Conservation (phyloP, 2,329 filamentous ascomycete species). For the Plenodomus biglobosus region DNA sequence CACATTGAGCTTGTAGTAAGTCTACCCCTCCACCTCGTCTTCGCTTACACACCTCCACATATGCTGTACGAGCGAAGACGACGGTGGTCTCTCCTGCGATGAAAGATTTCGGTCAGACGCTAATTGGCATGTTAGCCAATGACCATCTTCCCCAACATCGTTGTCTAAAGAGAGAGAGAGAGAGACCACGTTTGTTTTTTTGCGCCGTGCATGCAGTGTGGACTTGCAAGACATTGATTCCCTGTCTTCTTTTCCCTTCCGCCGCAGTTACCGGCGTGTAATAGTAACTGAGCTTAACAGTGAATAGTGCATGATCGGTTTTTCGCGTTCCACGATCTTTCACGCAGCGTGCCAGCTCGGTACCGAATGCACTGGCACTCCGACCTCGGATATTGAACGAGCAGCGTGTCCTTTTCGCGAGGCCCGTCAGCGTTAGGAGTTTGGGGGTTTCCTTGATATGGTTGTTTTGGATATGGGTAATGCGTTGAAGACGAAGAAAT, state of each 20-base stretch:
- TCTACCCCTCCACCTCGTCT: conserved; percentile 29
- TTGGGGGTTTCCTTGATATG: conserved; percentile 8
- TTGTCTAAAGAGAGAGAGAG: too few species aligned
- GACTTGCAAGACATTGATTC: background rate
- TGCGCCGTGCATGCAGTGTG: conserved; percentile 1
- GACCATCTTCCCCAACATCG: conserved; percentile 3
- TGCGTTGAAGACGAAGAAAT: conserved; percentile 8
- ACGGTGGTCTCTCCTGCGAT: conserved; percentile 2
- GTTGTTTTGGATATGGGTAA: conserved; percentile 1
- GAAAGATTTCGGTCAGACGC: conserved; percentile 7
- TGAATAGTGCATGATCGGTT: conserved; percentile 24
- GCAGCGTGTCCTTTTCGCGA: background rate
- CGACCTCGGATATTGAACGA: conserved; percentile 4
- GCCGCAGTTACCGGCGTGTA: conserved; percentile 9
- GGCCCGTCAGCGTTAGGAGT: conserved; percentile 4
- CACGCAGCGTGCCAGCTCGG: conserved; percentile 4
- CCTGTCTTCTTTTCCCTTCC: background rate
- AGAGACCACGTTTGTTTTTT: conserved; percentile 1
- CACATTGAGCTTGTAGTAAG: conserved; percentile 74
- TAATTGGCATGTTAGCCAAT: conserved; percentile 22
- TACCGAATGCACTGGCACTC: background rate
- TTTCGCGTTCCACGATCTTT: conserved; percentile 5
- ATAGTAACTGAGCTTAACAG: conserved; percentile 25
- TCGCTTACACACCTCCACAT: conserved; percentile 11
- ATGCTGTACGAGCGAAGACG: conserved; percentile 11